A percentile compares a stretch with the other conserved stretches of the same genome.
phyloP scores from a whole-genome alignment of 257 asterid genomes.

The Rhazya stricta region DNA sequence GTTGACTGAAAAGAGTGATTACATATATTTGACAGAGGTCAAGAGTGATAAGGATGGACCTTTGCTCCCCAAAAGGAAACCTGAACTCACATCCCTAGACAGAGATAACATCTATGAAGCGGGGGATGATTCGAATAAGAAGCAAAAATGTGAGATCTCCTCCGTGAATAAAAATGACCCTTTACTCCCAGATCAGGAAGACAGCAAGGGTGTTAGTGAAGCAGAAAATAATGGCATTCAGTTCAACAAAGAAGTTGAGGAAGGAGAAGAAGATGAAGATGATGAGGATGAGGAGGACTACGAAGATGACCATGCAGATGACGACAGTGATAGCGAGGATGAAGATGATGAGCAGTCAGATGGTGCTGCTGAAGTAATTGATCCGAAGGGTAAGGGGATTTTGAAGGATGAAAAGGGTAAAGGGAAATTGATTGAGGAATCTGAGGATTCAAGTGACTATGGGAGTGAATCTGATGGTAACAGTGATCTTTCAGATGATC shows the following conservation, averaged over 20 bases:
- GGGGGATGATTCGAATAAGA: conserved; percentile 22
- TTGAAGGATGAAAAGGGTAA: conserved; percentile 36
- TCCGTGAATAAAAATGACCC: neutral
- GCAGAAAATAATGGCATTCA: conserved; percentile 7
- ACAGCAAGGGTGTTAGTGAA: conserved; percentile 9
- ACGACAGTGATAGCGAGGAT: conserved; percentile 12
- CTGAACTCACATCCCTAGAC: neutral
- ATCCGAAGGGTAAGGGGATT: conserved; percentile 38
- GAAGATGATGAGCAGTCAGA: conserved; percentile 19
- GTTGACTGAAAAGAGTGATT: neutral
- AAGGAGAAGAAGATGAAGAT: conserved; percentile 9
- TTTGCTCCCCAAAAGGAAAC: conserved; percentile 9
- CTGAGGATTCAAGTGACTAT: conserved; percentile 26
- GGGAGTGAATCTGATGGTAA: conserved; percentile 28
- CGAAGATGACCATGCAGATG: conserved; percentile 4
- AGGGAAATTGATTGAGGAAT: conserved; percentile 37
- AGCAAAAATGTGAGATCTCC: conserved; percentile 22
- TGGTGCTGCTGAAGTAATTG: conserved; percentile 16
- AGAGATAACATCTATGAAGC: neutral
- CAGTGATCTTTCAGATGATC: conserved; percentile 35
- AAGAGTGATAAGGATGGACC: conserved; percentile 5
- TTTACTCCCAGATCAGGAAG: neutral
- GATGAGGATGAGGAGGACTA: conserved; percentile 17
- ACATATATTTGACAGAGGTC: conserved; percentile 4
- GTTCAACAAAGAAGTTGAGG: neutral